Conservation (phyloP, 176 grass and related monocot genomes). For the Secale cereale region DNA sequence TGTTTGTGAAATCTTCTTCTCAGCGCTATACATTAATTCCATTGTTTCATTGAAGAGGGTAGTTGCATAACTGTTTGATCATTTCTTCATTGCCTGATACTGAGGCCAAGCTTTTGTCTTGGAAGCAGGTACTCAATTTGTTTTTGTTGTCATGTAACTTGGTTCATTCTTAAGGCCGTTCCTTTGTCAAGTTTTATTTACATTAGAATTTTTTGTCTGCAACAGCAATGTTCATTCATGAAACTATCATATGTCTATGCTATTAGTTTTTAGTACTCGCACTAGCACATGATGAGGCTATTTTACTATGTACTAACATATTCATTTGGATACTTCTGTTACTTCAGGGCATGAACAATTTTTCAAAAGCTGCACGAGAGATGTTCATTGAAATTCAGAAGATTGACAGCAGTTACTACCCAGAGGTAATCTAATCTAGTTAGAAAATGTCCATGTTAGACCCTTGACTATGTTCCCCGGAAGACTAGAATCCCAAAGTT, state of each 20-base stretch:
- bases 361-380: constrained; percentile 81
- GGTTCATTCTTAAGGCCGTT: constrained; percentile 19
- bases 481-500: not conserved
- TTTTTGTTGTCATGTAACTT: constrained; percentile 16
- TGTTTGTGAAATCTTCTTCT: constrained; percentile 8
- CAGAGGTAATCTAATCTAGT: constrained; percentile 53
- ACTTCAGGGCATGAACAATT: constrained; percentile 69
- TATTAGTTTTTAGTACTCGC: not conserved
- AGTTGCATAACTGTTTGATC: constrained; percentile 17
- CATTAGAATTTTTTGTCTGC: not conserved
- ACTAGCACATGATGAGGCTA: constrained; percentile 4
- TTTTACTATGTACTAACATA: constrained; percentile 1
- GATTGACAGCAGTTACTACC: constrained; percentile 95
- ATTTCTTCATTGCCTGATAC: constrained; percentile 21
- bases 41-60: constrained; percentile 27
- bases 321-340: constrained; percentile 28
- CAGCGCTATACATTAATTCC: constrained; percentile 12
- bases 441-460: not conserved
- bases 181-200: not conserved
- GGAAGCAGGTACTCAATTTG: constrained; percentile 14
- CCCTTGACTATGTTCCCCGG: not conserved
- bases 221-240: constrained; percentile 17
- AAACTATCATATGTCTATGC: constrained; percentile 16
- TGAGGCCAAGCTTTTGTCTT: constrained; percentile 3
- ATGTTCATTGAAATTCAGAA: constrained; percentile 91